Conservation (phyloP, 1,139 yeast species). For the Sugiyamaella novakii region DNA sequence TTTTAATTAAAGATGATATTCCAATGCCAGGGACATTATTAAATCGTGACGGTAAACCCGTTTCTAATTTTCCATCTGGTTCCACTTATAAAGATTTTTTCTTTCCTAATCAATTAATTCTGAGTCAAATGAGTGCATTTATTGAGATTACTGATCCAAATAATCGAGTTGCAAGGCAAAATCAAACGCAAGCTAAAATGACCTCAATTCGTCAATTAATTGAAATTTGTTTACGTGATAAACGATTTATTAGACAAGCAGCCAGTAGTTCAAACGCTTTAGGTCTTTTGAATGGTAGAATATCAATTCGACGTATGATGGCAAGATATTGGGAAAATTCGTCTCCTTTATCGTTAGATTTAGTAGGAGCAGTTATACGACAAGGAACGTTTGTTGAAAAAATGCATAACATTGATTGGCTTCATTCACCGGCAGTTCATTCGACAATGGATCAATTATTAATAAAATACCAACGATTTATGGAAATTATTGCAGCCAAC, state of each 20-base stretch:
- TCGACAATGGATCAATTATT: conserved; percentile 36
- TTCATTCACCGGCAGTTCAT: conserved; percentile 35
- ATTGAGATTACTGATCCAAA: conserved; percentile 5
- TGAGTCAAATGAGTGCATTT: conserved; percentile 2
- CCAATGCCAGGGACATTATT: conserved; percentile 25
- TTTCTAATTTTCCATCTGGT: neutral
- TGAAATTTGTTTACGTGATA: conserved; percentile 4
- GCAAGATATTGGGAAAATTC: conserved; percentile 34
- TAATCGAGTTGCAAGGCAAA: neutral
- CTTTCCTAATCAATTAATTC: conserved; percentile 7
- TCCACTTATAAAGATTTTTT: neutral
- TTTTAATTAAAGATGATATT: conserved; percentile 6
- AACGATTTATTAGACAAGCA: neutral
- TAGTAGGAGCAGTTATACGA: conserved; percentile 43
- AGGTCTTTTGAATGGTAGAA: conserved; percentile 5
- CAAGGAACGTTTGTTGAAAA: conserved; percentile 44
- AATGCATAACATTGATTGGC: conserved; percentile 43
- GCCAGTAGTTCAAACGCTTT: neutral
- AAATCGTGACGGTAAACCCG: conserved; percentile 6
- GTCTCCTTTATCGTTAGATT: conserved; percentile 32
- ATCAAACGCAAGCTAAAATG: conserved; percentile 15
- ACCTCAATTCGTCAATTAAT: conserved; percentile 4
- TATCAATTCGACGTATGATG: conserved; percentile 19
- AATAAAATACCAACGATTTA: conserved; percentile 40
- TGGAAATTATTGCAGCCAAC: conserved; percentile 23